phyloP scores from a whole-genome alignment of 139 green algal species.

The Chlorella sp. region DNA sequence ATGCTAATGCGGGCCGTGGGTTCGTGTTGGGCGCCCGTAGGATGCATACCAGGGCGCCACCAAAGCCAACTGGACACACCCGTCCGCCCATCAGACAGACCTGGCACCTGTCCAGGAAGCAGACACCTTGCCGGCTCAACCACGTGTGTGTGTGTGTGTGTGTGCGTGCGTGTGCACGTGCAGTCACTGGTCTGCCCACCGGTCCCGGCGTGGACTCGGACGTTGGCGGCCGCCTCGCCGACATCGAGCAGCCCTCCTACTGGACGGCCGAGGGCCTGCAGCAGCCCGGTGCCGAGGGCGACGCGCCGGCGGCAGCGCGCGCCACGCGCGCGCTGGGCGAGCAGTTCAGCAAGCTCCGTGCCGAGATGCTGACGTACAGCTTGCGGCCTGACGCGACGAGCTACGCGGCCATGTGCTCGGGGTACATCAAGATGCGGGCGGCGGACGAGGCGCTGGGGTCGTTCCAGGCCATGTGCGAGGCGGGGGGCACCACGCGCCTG shows the following conservation, averaged over 20 bases:
- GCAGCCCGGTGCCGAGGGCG: neutral
- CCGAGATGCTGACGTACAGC: conserved; percentile 18
- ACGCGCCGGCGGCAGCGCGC: neutral
- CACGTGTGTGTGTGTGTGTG: no score
- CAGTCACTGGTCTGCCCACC: neutral
- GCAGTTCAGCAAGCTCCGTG: conserved; percentile 9
- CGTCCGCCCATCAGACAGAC: no score
- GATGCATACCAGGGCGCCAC: neutral
- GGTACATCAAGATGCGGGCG: conserved; percentile 13
- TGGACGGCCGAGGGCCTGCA: neutral
- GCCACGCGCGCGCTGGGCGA: neutral
- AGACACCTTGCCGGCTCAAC: no score
- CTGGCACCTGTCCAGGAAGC: no score
- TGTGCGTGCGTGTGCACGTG: neutral
- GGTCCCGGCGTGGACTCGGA: neutral
- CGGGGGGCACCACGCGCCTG: conserved; percentile 10
- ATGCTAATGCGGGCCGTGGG: no score
- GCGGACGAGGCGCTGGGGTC: conserved; percentile 8
- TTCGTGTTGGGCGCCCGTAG: no score
- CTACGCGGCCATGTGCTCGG: conserved; percentile 12
- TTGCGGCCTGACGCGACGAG: conserved; percentile 8
- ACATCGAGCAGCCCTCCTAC: neutral
- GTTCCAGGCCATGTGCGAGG: conserved; percentile 8
- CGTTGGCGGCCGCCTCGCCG: neutral
- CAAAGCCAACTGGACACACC: no score